phyloP scores from a whole-genome alignment of 306 rosid genomes.

The Sindora glabra region DNA sequence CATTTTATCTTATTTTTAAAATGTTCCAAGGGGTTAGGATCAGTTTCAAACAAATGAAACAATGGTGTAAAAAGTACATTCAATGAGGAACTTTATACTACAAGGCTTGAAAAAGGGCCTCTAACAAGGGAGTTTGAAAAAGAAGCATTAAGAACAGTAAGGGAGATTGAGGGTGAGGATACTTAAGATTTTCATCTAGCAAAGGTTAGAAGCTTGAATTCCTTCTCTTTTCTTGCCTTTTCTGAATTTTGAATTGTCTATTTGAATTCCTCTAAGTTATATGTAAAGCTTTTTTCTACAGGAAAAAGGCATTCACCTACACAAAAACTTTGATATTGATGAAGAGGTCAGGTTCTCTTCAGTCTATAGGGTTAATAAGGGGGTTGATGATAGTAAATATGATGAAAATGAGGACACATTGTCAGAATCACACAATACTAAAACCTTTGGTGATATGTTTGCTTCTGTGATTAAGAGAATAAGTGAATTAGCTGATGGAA shows the following conservation, averaged over 20 bases:
- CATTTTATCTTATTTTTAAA: too few species aligned
- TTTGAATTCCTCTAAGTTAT: slow-evolving; percentile 9
- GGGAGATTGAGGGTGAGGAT: slow-evolving; percentile 94
- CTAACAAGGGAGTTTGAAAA: slow-evolving; percentile 61
- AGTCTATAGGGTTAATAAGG: slow-evolving; percentile 63
- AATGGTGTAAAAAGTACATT: slow-evolving; percentile 85
- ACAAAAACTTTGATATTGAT: slow-evolving; percentile 57
- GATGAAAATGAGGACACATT: slow-evolving; percentile 54
- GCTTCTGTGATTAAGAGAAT: slow-evolving; percentile 29
- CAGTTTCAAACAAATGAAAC: slow-evolving; percentile 83
- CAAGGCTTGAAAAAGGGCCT: slow-evolving; percentile 86
- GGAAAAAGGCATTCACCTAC: slow-evolving; percentile 72
- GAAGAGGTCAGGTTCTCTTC: slow-evolving; percentile 94
- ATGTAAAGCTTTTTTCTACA: slow-evolving; percentile 29
- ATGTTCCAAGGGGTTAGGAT: slow-evolving; percentile 92
- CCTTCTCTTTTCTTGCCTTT: background rate
- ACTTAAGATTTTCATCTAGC: slow-evolving; percentile 90
- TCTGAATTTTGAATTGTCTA: background rate
- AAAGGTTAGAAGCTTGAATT: slow-evolving; percentile 51
- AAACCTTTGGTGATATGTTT: slow-evolving; percentile 61
- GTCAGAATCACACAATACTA: slow-evolving; percentile 57
- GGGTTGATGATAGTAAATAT: slow-evolving; percentile 62
- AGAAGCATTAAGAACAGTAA: slow-evolving; percentile 74
- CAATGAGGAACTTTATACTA: slow-evolving; percentile 82
- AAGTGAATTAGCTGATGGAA: slow-evolving; percentile 38